Evolutionary conservation across 2,329 filamentous ascomycete species (phyloP).

Genomic region (Hymenoscyphus scutula): DNA sequence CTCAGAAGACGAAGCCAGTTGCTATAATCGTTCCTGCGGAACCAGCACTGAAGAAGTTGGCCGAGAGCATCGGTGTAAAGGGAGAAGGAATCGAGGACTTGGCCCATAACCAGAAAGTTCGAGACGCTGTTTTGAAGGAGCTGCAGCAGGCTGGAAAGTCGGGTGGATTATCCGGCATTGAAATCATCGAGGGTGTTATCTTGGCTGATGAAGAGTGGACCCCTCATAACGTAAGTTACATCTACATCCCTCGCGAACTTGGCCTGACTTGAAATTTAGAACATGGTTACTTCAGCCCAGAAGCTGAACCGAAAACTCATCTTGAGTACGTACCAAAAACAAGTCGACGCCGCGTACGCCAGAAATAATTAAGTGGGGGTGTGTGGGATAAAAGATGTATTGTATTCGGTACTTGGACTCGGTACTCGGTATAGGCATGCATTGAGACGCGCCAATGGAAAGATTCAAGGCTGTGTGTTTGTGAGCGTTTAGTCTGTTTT

Average conservation of each 20-base stretch:
- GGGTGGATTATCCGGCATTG: constrained; percentile 66
- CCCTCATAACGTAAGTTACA: constrained; percentile 67
- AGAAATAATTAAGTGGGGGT: constrained; percentile 19
- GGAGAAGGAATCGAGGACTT: constrained; percentile 64
- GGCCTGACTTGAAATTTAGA: constrained; percentile 41
- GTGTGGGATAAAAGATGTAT: neutral
- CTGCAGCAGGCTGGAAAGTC: constrained; percentile 63
- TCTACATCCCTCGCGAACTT: constrained; percentile 25
- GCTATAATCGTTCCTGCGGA: constrained; percentile 74
- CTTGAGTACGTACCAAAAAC: constrained; percentile 57
- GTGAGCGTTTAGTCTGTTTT: no score
- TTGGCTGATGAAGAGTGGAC: constrained; percentile 87
- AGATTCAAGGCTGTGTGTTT: no score
- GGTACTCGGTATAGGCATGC: neutral
- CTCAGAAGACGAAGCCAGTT: constrained; percentile 72
- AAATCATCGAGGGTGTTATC: constrained; percentile 74
- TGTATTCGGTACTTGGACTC: no score
- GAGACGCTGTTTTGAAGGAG: constrained; percentile 61
- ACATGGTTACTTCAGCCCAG: constrained; percentile 66
- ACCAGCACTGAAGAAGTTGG: constrained; percentile 59
- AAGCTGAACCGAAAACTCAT: constrained; percentile 72
- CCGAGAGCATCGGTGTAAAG: constrained; percentile 58
- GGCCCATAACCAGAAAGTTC: constrained; percentile 64
- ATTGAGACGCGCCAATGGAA: neutral
- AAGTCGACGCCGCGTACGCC: constrained; percentile 47